phyloP scores from a whole-genome alignment of 148 eudicot genomes.

The Arctostaphylos glauca region DNA sequence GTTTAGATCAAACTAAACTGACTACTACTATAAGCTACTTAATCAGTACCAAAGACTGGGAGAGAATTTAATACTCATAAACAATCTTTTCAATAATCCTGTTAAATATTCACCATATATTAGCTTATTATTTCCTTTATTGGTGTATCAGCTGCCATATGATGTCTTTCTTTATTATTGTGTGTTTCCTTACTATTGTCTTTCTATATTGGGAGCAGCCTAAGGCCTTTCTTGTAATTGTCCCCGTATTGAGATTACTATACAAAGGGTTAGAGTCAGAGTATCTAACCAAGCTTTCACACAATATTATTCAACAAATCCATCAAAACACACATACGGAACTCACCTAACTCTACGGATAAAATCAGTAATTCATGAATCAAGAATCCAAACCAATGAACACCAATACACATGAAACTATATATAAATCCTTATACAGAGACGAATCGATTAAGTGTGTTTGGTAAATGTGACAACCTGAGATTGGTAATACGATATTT shows the following conservation, averaged over 20 bases:
- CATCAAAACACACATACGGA: neutral
- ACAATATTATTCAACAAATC: neutral
- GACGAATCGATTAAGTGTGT: neutral
- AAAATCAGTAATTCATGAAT: neutral
- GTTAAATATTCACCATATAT: too few relatives aligned
- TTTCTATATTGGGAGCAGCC: too few relatives aligned
- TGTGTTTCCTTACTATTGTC: too few relatives aligned
- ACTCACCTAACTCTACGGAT: neutral
- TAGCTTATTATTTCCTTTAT: too few relatives aligned
- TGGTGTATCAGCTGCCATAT: too few relatives aligned
- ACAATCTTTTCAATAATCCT: neutral
- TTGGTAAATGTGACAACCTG: neutral
- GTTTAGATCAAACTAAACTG: neutral
- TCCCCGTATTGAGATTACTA: too few relatives aligned
- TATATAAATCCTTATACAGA: neutral
- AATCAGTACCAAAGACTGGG: neutral
- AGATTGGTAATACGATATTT: constrained; percentile 51
- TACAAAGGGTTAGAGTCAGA: too few relatives aligned
- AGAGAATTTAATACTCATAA: neutral
- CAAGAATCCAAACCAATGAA: neutral
- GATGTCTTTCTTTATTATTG: too few relatives aligned
- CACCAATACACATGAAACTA: neutral
- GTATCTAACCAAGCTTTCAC: too few relatives aligned
- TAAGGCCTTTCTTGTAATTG: too few relatives aligned
- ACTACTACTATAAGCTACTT: neutral